Evolutionary conservation across 2,329 filamentous ascomycete species (phyloP), one percentile per base, ranked within the genome.

Genomic region (Verticillium longisporum): DNA sequence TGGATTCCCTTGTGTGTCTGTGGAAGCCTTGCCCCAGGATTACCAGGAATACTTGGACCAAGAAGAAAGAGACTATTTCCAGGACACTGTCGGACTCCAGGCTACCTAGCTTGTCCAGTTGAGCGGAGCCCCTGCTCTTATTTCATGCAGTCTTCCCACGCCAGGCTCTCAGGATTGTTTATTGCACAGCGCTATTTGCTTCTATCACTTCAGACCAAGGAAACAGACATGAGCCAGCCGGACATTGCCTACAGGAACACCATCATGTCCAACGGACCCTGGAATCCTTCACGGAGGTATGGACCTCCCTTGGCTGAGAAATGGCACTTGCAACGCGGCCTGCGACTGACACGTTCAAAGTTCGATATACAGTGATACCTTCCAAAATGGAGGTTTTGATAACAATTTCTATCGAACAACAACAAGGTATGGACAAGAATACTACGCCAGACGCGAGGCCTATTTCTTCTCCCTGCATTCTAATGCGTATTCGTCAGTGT

Each of bases 241-340:
- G 77, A 80, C 60, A 75, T 78, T 74, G 73, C 76, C 64, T 82
- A 81, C 72, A 78, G 76, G 69, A 74, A 72, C 64, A 69, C 79
- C 66, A 73, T 73, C 68, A 75, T 77, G 71, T 72, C 78, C 63
- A 77, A 75, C 71, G 76, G 79, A 67, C 75, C 79, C 61, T 83
- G 81, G 81, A 77, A 77, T 65, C 70, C 78, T 65, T 74, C 77
- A 66, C 80, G 78, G 74, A 84, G 80, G 82, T 84, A 78, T 77
- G 80, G 73, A 70, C 62, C 67, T 56, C 61, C 63, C 54, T 32
- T 58, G 63, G 36, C n/a, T 50, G 45, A 32, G 55, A 21, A 62
- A 34, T 53, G 56, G 33, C 53, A 36, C 18, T 26, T 26, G 45
- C 7, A 5, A 11, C 21, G 45, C 18, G 18, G 7, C 45, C 45